Conservation (phyloP, 2,329 filamentous ascomycete species). For the Colletotrichum abscissum region DNA sequence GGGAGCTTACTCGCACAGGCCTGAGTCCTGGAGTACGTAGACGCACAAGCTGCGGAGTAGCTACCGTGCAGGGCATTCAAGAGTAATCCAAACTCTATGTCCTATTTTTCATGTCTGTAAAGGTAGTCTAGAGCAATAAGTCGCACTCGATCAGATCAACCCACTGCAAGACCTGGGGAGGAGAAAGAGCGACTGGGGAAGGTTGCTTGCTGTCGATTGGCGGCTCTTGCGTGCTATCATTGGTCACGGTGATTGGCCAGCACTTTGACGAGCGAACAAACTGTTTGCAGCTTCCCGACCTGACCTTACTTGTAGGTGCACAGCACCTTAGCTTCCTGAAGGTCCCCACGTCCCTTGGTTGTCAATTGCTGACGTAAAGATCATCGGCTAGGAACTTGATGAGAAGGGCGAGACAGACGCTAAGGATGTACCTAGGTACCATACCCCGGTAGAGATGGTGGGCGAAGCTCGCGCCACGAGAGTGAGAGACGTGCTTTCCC, state of each 20-base stretch:
- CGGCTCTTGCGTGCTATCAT: not conserved
- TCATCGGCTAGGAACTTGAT: not conserved
- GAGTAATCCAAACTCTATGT: not conserved
- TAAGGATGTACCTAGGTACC: not conserved
- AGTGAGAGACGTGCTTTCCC: not conserved
- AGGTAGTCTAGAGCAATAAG: not conserved
- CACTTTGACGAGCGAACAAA: not conserved
- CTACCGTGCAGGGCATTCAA: not conserved
- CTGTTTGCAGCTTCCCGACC: conserved; percentile 3
- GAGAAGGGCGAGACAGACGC: not conserved
- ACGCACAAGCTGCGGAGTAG: too few relatives aligned
- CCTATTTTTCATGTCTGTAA: not conserved
- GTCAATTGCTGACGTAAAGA: not conserved
- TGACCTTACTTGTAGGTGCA: not conserved
- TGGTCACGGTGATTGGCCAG: not conserved
- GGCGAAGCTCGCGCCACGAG: not conserved
- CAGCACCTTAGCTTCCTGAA: not conserved
- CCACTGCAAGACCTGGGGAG: not conserved
- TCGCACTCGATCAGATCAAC: conserved; percentile 6
- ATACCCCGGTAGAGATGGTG: not conserved
- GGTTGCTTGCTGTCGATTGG: conserved; percentile 22
- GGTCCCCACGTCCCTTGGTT: not conserved
- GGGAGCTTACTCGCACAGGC: too few relatives aligned
- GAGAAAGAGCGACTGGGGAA: not conserved
- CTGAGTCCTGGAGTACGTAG: too few relatives aligned